Base-by-base conservation (phyloP, 2,329 filamentous ascomycete species). In the Trichoderma breve region DNA sequence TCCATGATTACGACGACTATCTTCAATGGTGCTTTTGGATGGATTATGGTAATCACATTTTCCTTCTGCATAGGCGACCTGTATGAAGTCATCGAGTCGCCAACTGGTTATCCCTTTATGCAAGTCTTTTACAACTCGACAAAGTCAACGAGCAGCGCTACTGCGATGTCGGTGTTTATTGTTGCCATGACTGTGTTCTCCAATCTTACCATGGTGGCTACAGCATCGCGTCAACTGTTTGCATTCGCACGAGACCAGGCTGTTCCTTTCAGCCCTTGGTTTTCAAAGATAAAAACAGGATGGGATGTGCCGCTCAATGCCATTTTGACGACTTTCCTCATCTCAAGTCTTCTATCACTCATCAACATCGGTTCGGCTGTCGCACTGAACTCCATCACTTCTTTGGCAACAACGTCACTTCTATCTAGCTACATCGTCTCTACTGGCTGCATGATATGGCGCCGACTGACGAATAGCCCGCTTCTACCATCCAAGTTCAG, bases 91-190 rank as follows among this genome's bases (percentile, higher is more conserved):
- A 77, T 87, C 3, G 78, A 78, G 0, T 83, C 83, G 0, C 81
- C 82, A 0, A 87, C 86, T 0, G 84, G 83, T 1, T 88, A 87
- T 62, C 88, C 89, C 0, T 89, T 89, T 73, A 89, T 91, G 75
- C 83, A 88, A 64, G 84, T 90, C 26, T 89, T 89, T 72, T 82
- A 82, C 73, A 83, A 87, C 43, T 84, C 84, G 1, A 86, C 86
- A 12, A 53, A 66, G 32, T 57, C 64, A 55, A 32, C 64, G 2
- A 87, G 84, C 0, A 84, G 86, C 0, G 83, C 84, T 2, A 82
- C 84, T 24, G 87, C 89, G 84, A 81, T 83, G 0, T 77, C 82
- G 5, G 82, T 66, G 7, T 66, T 89, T 21, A 78, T 88, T 3
- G 81, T 87, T 4, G 77, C 87, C 21, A 84, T 86, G 34, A 79